A percentile compares a stretch with the other conserved stretches of the same genome.
phyloP scores from a whole-genome alignment of 176 grass and related monocot species.

The Triticum monococcum region DNA sequence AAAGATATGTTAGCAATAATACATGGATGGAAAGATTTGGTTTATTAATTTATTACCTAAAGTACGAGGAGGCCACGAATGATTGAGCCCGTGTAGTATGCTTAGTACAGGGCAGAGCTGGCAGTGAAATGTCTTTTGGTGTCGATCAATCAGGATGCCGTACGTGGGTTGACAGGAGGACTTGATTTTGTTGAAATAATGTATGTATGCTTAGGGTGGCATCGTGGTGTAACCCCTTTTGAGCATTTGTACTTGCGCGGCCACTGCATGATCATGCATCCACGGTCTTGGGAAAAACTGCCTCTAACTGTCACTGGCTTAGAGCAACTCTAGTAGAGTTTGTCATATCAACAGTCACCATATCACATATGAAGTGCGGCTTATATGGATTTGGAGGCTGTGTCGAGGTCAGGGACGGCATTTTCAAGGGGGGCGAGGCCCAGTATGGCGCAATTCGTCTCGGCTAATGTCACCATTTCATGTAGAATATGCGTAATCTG shows the following conservation, averaged over 20 bases:
- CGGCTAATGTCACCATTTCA: too few species aligned
- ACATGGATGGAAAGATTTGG: not conserved
- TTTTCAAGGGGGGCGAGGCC: too few species aligned
- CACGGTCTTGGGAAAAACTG: too few species aligned
- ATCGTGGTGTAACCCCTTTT: not conserved
- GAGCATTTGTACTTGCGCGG: not conserved
- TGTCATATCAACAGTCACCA: too few species aligned
- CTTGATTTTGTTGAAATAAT: not conserved
- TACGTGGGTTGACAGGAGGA: not conserved
- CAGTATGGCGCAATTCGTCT: too few species aligned
- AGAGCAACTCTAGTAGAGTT: too few species aligned
- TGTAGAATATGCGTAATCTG: too few species aligned
- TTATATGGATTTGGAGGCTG: too few species aligned
- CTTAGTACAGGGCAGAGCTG: not conserved
- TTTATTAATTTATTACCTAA: conserved; percentile 9
- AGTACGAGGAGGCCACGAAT: conserved; percentile 43
- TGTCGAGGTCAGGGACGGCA: too few species aligned
- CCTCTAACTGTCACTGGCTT: too few species aligned
- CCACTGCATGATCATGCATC: too few species aligned
- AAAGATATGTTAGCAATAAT: not conserved
- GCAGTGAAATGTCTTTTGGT: not conserved
- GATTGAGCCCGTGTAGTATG: not conserved
- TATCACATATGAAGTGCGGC: too few species aligned
- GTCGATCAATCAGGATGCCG: not conserved
- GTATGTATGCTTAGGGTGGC: not conserved